Base-by-base conservation (phyloP, 1,284 basidiomycete genomes). In the Fereydounia khargensis region DNA sequence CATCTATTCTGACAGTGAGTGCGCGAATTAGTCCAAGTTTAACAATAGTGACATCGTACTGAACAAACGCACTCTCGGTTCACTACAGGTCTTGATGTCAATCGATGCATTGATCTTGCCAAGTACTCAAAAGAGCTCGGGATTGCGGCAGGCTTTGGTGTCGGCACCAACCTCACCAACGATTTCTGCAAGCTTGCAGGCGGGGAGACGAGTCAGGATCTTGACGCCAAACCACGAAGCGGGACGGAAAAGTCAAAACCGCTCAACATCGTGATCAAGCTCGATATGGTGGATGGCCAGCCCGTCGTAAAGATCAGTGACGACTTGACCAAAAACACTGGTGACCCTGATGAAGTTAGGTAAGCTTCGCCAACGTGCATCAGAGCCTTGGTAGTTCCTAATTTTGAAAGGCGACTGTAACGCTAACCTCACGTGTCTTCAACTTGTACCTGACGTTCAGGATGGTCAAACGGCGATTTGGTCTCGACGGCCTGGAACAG, bases 191-290 rank as follows among this genome's bases (percentile, higher is more conserved):
- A 31, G 6, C n/a, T 16, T 2, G 42, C 51, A 4, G 24, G 19
- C 6, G 18, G 35, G n/a, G 4, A n/a, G 30, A 16, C 27, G 9
- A 9, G 1, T 6, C n/a, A 10, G 23, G 10, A 8, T 22, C 5
- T 6, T 21, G 30, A 25, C 9, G 32, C 18, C 4, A 35, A 42
- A 1, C 16, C 39, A 10, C 25, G 28, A 13, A 23, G 32, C 14
- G 16, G 13, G 17, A 18, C 10, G 8, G 24, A 42, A 2, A 54
- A 42, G 27, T 69, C 66, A 25, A 61, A 55, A 13, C 47, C 73
- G 19, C 48, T 75, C 24, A 75, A 75, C 42, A 73, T 75, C 18
- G 73, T 75, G 35, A 68, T 75, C 57, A 75, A 75, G 47, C 48
- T 75, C 7, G 47, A 55, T 37, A 51, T 39, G 25, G 58, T 75